These are phyloP conservation scores for Umbelopsis sp. DNA, from an alignment of 192 early-diverging fungal genomes.

Conservation along the genomic window DNA sequence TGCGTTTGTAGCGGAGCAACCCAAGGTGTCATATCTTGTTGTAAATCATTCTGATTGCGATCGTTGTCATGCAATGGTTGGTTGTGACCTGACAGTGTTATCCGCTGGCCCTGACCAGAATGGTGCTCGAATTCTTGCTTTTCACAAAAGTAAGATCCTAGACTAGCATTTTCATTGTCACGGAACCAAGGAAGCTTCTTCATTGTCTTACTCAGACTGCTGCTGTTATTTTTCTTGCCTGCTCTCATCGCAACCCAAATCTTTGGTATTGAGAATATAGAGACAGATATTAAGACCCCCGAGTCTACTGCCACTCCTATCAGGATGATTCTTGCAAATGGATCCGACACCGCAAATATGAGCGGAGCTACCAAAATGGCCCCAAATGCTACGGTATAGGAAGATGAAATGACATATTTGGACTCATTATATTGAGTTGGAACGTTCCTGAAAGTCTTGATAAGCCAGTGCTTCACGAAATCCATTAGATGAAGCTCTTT, in stretches of 20 bases:
- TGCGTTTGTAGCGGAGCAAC: constrained; percentile 13
- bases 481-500: not conserved
- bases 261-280: constrained; percentile 12
- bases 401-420: constrained; percentile 18
- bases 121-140: not conserved
- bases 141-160: not conserved
- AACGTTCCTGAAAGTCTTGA: not conserved
- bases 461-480: not conserved
- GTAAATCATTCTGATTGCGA: not conserved
- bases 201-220: not conserved
- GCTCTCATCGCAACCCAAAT: not conserved
- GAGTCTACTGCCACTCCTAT: constrained; percentile 1
- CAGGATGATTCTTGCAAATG: not conserved
- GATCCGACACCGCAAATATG: constrained; percentile 1
- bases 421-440: constrained; percentile 22
- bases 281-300: constrained; percentile 11
- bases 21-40: not conserved
- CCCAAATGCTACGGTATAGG: constrained; percentile 20
- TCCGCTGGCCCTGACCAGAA: not conserved
- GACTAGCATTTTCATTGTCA: not conserved
- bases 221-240: not conserved
- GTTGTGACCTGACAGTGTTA: not conserved
- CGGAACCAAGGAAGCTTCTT: not conserved
- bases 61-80: not conserved
- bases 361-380: constrained; percentile 14